Evolutionary conservation across 2,329 filamentous ascomycete genomes (phyloP).

Genomic region (Nannizziopsis arthrosporioides): DNA sequence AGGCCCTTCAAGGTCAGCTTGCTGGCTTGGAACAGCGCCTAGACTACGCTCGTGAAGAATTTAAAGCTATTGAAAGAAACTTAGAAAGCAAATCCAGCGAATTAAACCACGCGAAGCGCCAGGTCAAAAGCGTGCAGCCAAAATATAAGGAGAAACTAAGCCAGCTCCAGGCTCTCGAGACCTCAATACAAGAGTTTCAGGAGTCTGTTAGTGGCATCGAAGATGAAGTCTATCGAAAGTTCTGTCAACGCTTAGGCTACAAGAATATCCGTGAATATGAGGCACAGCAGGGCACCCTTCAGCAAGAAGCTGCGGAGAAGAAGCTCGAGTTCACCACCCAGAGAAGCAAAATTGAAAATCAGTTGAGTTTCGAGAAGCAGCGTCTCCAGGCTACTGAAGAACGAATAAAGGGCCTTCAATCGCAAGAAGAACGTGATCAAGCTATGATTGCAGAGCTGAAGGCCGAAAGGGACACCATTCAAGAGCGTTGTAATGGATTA

Average conservation of each 20-base stretch:
- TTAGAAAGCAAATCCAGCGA: constrained; percentile 74
- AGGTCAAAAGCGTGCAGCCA: constrained; percentile 63
- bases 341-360: constrained; percentile 49
- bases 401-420: constrained; percentile 58
- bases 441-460: constrained; percentile 59
- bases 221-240: constrained; percentile 73
- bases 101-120: constrained; percentile 57
- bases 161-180: constrained; percentile 53
- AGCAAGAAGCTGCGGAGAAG: constrained; percentile 81
- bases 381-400: constrained; percentile 57
- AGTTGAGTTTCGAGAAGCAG: constrained; percentile 55
- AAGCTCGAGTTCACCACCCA: constrained; percentile 79
- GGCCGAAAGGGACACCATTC: constrained; percentile 60
- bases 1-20: constrained; percentile 67
- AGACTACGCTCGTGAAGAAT: constrained; percentile 59
- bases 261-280: constrained; percentile 86
- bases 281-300: constrained; percentile 78
- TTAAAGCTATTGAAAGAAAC: constrained; percentile 69
- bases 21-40: constrained; percentile 67
- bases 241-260: constrained; percentile 80
- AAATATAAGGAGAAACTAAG: constrained; percentile 63
- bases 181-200: constrained; percentile 45
- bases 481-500: constrained; percentile 59
- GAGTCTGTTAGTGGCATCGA: constrained; percentile 67
- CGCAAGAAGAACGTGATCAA: constrained; percentile 54